These are phyloP conservation scores for Dothistroma septosporum DNA, from an alignment of 2,329 filamentous ascomycete species.

Conservation along the genomic window DNA sequence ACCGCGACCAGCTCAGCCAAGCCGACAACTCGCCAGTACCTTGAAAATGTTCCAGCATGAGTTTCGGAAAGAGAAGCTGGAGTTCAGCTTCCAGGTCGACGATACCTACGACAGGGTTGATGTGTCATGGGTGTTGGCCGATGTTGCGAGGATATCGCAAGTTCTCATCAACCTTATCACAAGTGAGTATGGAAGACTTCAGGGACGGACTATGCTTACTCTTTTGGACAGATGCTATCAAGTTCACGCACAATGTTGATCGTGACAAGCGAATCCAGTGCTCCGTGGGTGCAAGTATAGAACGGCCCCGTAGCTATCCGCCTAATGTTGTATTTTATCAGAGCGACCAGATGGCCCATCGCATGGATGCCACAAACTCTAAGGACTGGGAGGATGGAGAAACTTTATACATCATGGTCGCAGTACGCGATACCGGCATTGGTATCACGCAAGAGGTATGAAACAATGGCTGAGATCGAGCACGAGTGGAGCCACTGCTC, in stretches of 20 bases:
- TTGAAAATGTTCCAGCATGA: conserved; percentile 37
- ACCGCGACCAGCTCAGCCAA: conserved; percentile 28
- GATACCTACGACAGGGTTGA: conserved; percentile 23
- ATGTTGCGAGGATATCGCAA: conserved; percentile 30
- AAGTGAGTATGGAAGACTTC: conserved; percentile 7
- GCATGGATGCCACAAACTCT: conserved; percentile 40
- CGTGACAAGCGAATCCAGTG: conserved; percentile 27
- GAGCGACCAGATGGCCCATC: conserved; percentile 34
- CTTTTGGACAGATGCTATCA: conserved; percentile 30
- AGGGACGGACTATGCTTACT: background rate
- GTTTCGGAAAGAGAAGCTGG: conserved; percentile 29
- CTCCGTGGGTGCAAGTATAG: conserved; percentile 24
- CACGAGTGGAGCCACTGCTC: too few relatives aligned
- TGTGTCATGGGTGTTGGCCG: conserved; percentile 27
- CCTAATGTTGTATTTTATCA: conserved; percentile 45
- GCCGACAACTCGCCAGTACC: conserved; percentile 25
- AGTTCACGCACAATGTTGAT: conserved; percentile 29
- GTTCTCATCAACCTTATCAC: conserved; percentile 32
- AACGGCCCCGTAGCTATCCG: conserved; percentile 41
- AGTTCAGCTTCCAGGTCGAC: conserved; percentile 30
- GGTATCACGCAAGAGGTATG: conserved; percentile 37
- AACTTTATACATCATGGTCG: conserved; percentile 42
- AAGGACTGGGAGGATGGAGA: conserved; percentile 42
- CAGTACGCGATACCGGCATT: conserved; percentile 43
- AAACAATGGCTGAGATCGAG: too few relatives aligned